Conservation (phyloP, 1,284 basidiomycete species). For the Inonotus hispidus region DNA sequence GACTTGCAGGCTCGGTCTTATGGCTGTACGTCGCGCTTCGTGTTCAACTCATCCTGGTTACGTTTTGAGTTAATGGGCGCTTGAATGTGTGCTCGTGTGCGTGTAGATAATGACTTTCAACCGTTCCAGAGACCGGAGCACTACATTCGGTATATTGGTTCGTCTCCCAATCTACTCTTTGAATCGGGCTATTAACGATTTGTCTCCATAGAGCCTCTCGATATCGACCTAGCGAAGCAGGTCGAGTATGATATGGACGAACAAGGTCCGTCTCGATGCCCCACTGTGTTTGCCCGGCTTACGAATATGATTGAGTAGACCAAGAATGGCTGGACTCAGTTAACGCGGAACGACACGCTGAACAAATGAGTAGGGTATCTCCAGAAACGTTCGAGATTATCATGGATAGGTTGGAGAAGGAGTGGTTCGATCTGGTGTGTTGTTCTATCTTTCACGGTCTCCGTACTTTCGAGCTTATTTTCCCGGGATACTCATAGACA, state of each 20-base stretch:
- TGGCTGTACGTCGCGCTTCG: conserved; percentile 44
- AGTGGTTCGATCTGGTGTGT: conserved; percentile 93
- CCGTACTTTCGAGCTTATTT: neutral
- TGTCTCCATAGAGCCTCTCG: conserved; percentile 75
- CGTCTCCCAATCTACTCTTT: conserved; percentile 22
- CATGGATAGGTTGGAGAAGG: conserved; percentile 97
- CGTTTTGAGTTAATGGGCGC: neutral
- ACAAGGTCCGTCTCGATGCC: conserved; percentile 58
- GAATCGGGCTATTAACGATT: neutral
- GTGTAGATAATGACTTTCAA: conserved; percentile 72
- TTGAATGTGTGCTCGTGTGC: conserved; percentile 2
- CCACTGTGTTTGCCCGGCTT: neutral
- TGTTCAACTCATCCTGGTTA: conserved; percentile 1
- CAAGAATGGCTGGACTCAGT: conserved; percentile 91
- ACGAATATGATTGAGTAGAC: conserved; percentile 44
- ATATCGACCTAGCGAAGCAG: conserved; percentile 86
- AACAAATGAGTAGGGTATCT: conserved; percentile 67
- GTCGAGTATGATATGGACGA: conserved; percentile 99
- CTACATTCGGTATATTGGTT: conserved; percentile 89
- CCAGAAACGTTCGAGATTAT: conserved; percentile 94
- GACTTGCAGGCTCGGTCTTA: conserved; percentile 50
- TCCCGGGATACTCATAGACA: conserved; percentile 47
- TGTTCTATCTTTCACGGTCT: conserved; percentile 1
- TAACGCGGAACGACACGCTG: conserved; percentile 80
- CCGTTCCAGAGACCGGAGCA: conserved; percentile 76